Base-by-base conservation (phyloP, 2,329 filamentous ascomycete genomes). In the Colletotrichum tanaceti region DNA sequence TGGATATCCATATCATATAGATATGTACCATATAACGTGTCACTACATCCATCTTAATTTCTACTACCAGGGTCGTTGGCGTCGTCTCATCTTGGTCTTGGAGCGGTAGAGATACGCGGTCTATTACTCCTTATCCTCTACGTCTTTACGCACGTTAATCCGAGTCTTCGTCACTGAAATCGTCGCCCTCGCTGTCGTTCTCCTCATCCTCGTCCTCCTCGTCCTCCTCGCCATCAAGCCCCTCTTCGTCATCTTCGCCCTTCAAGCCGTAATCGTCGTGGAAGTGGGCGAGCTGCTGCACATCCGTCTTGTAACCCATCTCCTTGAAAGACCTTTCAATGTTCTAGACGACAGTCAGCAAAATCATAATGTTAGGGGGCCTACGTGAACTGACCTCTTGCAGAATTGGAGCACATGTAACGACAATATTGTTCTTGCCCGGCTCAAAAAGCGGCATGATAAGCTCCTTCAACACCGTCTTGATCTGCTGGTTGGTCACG, bases 261-360 rank as follows among this genome's bases (percentile, higher is more conserved):
- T 91, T 86, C 54, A 98, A 81, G 0, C 95, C 95, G 77, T 98
- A 98, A 75, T 94, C 93, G 71, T 98, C 93, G 78, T 97, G 89
- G 79, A 97, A 98, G 74, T 92, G 87, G 49, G 90, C 89, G 58
- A 98, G 84, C 35, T 90, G 85, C 75, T 90, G 90, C 46, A 92
- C 86, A 75, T 93, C 87, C 0, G 91, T 91, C 77, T 90, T 90
- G 83, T 97, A 99, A 0, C 94, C 94, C 65, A 89, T 90, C 1
- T 82, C 83, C 72, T 89, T 86, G 74, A 98, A 93, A 2, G 91
- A 90, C 72, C 90, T 90, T 74, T 91, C 88, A 73, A 97, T 89
- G 68, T 86, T 87, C 93, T 97, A 58, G 24, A 20, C 63, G 73
- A 10, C 24, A 10, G 53, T 71, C 22, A 71, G 71, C 32, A 32